Percentiles rank a stretch among this genome's conserved stretches.
phyloP scores from a whole-genome alignment of 352 stramenopile species.

The Pythium myriotylum region DNA sequence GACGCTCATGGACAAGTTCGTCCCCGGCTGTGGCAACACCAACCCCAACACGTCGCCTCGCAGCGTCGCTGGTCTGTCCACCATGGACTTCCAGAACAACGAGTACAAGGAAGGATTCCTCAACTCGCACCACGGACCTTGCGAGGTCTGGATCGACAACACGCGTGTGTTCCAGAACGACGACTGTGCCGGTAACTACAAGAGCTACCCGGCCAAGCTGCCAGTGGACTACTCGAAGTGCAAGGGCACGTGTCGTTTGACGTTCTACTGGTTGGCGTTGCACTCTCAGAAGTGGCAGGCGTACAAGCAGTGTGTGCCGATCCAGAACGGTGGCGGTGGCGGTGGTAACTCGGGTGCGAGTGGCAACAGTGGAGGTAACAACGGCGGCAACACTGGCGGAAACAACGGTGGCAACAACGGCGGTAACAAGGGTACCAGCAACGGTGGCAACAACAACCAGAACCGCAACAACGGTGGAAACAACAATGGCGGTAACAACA shows the following conservation, averaged over 20 bases:
- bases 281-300: slow-evolving; percentile 33
- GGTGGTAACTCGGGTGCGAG: no score
- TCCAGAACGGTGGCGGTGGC: no score
- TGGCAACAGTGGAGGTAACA: no score
- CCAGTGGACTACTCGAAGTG: slow-evolving; percentile 50
- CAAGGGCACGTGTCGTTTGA: slow-evolving; percentile 37
- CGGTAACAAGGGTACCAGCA: no score
- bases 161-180: slow-evolving; percentile 25
- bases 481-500: no score
- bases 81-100: slow-evolving; percentile 40
- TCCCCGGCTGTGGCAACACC: slow-evolving; percentile 26
- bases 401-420: no score
- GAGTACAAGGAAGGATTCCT: slow-evolving; percentile 52
- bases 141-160: slow-evolving; percentile 31
- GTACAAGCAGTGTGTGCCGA: slow-evolving; percentile 29
- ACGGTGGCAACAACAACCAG: no score
- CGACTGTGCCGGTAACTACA: slow-evolving; percentile 43
- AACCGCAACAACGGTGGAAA: no score
- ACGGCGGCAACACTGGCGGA: no score
- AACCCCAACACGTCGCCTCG: slow-evolving; percentile 14
- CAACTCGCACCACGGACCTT: slow-evolving; percentile 27
- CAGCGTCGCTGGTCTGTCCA: slow-evolving; percentile 25
- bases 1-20: slow-evolving; percentile 27
- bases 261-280: slow-evolving; percentile 40
- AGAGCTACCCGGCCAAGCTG: slow-evolving; percentile 37